phyloP scores from a whole-genome alignment of 306 rosid species.

The Cyclanthera cordifolia region DNA sequence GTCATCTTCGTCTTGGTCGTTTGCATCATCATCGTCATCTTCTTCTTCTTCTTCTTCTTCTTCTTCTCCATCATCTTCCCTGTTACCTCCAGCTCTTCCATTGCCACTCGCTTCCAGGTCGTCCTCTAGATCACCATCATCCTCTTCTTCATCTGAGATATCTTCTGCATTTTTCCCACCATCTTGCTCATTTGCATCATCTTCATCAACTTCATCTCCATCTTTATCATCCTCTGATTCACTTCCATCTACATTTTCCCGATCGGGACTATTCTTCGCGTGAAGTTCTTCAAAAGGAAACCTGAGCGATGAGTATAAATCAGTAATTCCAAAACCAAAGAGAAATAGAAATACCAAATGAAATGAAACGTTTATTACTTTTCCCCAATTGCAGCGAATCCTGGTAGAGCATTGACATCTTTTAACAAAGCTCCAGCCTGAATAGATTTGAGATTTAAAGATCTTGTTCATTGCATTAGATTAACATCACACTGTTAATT shows the following conservation, averaged over 20 bases:
- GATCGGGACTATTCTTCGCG: conserved; percentile 18
- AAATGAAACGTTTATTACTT: conserved; percentile 27
- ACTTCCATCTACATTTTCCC: conserved; percentile 59
- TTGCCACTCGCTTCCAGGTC: conserved; percentile 34
- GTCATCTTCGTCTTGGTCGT: conserved; percentile 20
- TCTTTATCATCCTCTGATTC: conserved; percentile 65
- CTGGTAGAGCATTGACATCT: conserved; percentile 23
- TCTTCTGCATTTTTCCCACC: conserved; percentile 52
- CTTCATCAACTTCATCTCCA: conserved; percentile 13
- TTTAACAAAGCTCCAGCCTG: conserved; percentile 29
- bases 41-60: no score
- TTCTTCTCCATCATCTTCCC: conserved; percentile 32
- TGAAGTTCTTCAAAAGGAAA: conserved; percentile 49
- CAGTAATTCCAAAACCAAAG: background rate
- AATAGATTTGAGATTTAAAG: background rate
- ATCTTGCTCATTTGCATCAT: conserved; percentile 28
- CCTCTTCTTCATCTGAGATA: conserved; percentile 53
- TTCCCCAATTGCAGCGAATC: conserved; percentile 28
- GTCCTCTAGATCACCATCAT: conserved; percentile 48
- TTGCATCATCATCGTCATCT: conserved; percentile 17
- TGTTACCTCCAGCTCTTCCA: conserved; percentile 36
- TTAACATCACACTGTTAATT: background rate
- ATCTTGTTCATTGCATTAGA: background rate
- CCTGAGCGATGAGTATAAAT: conserved; percentile 25
- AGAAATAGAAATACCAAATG: background rate